phyloP scores from a whole-genome alignment of 192 early-diverging fungal species.

The Rhizoclosmatium sp. region DNA sequence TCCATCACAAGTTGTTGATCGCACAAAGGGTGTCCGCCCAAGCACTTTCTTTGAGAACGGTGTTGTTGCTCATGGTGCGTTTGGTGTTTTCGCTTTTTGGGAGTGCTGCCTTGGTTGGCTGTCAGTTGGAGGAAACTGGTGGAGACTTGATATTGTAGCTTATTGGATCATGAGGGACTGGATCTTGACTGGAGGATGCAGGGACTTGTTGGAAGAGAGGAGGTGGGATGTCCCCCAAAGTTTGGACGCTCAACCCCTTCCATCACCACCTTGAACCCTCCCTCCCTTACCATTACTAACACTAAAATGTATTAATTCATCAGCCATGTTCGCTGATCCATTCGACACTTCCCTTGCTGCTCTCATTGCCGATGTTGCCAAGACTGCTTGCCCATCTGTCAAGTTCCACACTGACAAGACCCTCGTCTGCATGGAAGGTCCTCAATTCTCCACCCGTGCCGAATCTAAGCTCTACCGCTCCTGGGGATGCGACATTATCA shows the following conservation, averaged over 20 bases:
- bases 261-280: background rate
- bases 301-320: no score
- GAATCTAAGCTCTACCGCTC: slow-evolving; percentile 96
- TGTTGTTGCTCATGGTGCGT: slow-evolving; percentile 82
- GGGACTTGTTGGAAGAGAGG: no score
- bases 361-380: slow-evolving; percentile 67
- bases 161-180: no score
- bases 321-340: slow-evolving; percentile 86
- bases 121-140: background rate
- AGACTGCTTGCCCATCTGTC: slow-evolving; percentile 53
- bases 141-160: no score
- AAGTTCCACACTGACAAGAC: slow-evolving; percentile 86
- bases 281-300: background rate
- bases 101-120: background rate
- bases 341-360: slow-evolving; percentile 80
- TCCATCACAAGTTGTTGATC: slow-evolving; percentile 94
- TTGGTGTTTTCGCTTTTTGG: background rate
- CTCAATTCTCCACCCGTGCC: slow-evolving; percentile 96
- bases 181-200: no score
- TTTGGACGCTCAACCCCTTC: no score
- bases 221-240: no score
- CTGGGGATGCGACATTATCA: slow-evolving; percentile 94
- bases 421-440: slow-evolving; percentile 97
- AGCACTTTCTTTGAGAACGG: slow-evolving; percentile 96
- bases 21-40: slow-evolving; percentile 95